Base-by-base conservation (phyloP, 1,284 basidiomycete species). In the Kwoniella shivajii region DNA sequence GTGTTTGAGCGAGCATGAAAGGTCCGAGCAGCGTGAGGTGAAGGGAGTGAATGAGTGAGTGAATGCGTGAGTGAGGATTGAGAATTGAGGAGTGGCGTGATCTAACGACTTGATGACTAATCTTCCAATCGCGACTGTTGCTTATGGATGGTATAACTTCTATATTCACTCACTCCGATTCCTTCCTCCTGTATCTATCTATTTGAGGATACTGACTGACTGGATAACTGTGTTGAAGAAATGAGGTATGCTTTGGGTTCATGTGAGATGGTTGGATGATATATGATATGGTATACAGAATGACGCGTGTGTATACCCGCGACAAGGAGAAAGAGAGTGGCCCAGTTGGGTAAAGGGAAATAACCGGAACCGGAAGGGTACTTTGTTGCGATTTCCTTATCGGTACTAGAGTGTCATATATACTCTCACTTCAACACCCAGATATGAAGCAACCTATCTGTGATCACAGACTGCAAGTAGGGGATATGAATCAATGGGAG, bases 281-380 rank as follows among this genome's bases (percentile, higher is more conserved):
- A 9, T 10, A 36, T n/a, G 22, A 42, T 24, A 9, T 20, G 10
- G 11, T 5, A 20, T 20, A 6, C 22, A 39, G 16, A 14, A 49
- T 27, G 34, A 38, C 16, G 37, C 29, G 24, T 37, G 13, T 13
- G n/a, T 29, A 29, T 37, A 31, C 27, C 30, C n/a, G 24, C 10
- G 22, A 13, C 30, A 34, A 47, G 47, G 36, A 30, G 37, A 24
- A 20, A 31, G 26, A 47, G 18, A 10, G 10, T 27, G 14, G 14
- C 33, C 45, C 14, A 11, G 3, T 6, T 31, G 16, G 6, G 22
- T 11, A 16, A 31, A 47, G 13, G 10, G 31, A 47, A 49, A 49
- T 49, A 49, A 49, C 47, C 47, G 47, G 13, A 49, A 49, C 47
- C 47, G 47, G 47, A 49, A 43, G 41, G 41, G 41, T 43, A 43